phyloP scores from a whole-genome alignment of 768 basidiomycete genomes.

The Termitomyces sp. region DNA sequence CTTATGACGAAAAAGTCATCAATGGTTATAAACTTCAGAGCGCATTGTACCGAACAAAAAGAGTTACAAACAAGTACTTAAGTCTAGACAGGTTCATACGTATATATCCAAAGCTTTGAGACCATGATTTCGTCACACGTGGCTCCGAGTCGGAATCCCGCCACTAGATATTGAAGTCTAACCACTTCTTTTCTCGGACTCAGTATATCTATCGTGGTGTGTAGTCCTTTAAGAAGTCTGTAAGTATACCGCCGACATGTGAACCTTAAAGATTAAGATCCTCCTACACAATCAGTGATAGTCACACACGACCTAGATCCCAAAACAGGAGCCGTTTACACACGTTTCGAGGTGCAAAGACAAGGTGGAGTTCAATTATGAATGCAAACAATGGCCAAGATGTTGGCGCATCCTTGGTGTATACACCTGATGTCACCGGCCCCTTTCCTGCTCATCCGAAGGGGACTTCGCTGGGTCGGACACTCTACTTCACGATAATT shows the following conservation, averaged over 20 bases:
- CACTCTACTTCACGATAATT: too few species aligned
- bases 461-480: too few species aligned
- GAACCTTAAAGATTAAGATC: too few species aligned
- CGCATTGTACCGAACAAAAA: not conserved
- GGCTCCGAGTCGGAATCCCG: not conserved
- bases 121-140: not conserved
- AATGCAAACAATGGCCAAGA: not conserved
- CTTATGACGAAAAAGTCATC: not conserved
- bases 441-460: too few species aligned
- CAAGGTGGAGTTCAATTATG: not conserved
- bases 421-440: too few species aligned
- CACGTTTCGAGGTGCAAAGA: not conserved
- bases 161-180: not conserved
- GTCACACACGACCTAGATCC: not conserved
- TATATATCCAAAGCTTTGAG: not conserved
- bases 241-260: too few species aligned
- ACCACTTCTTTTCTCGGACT: not conserved
- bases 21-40: too few species aligned
- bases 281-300: not conserved
- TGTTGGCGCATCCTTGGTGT: not conserved
- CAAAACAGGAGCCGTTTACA: not conserved
- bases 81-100: too few species aligned
- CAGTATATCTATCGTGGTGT: not conserved
- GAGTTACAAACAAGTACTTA: not conserved
- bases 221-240: not conserved